Percentiles rank a stretch among this genome's conserved stretches.
Conservation (phyloP, 2,329 filamentous ascomycete species). For the Beauveria australis region DNA sequence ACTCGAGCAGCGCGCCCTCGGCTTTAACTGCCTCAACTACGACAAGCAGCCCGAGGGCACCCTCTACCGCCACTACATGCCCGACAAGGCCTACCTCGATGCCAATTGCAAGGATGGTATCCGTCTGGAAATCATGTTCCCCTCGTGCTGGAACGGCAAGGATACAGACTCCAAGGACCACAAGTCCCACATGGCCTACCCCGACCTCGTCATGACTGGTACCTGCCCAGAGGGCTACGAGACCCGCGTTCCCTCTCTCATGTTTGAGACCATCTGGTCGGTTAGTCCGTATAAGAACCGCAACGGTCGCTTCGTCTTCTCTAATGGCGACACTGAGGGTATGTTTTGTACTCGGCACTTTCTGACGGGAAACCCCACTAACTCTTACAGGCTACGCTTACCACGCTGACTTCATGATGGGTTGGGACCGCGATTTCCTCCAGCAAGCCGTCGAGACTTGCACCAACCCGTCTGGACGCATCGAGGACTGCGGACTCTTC, state of each 20-base stretch:
- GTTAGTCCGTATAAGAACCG: constrained; percentile 56
- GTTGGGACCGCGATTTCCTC: constrained; percentile 64
- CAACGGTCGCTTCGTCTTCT: constrained; percentile 62
- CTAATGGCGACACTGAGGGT: constrained; percentile 72
- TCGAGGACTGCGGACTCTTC: constrained; percentile 71
- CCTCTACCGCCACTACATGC: constrained; percentile 73
- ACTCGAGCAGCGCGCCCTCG: constrained; percentile 71
- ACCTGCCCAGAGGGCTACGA: constrained; percentile 63
- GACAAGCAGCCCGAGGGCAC: constrained; percentile 55
- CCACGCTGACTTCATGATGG: constrained; percentile 73
- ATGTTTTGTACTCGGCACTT: constrained; percentile 19
- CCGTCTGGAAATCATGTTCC: constrained; percentile 79
- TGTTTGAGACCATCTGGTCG: constrained; percentile 81
- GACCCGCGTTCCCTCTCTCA: constrained; percentile 62
- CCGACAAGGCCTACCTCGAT: constrained; percentile 72
- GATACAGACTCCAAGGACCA: constrained; percentile 48
- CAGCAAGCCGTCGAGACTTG: constrained; percentile 67
- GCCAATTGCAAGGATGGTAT: constrained; percentile 73
- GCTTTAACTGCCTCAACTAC: constrained; percentile 96
- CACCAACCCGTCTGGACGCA: constrained; percentile 59
- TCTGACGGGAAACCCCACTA: background rate
- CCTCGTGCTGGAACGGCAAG: constrained; percentile 76
- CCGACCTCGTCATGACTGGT: constrained; percentile 66
- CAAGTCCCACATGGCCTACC: constrained; percentile 67
- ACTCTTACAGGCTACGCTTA: constrained; percentile 56